Evolutionary conservation across 2,329 filamentous ascomycete genomes (phyloP), one percentile per base, ranked within the genome.

Genomic region (Dothideomycetidae sp.): DNA sequence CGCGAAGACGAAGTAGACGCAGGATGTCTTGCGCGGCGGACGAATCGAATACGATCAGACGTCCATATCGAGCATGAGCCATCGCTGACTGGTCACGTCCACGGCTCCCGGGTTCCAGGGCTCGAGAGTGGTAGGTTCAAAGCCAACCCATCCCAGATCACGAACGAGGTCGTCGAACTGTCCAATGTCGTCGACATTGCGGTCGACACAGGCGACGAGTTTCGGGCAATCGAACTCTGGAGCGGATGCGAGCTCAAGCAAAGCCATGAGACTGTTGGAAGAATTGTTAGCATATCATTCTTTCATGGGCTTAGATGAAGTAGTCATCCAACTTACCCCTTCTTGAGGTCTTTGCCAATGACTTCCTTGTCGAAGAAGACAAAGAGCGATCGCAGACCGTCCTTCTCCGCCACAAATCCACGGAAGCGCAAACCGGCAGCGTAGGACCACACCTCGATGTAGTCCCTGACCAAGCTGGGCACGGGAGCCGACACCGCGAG

Each of bases 111-210:
- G 55, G 28, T 67, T 66, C 78, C 84, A 93, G 48, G 74, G 71
- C 48, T 85, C 78, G 30, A 94, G 67, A 15, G 81, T 88, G 34
- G 75, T 76, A 47, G 88, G 70, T 53, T 82, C 81, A 54, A 93
- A 93, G 39, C 86, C 86, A 46, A 92, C 86, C 86, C 86, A 94
- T 56, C 85, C 81, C 36, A 94, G 71, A 51, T 84, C 86, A 57
- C 80, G 83, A 52, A 80, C 74, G 48, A 88, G 66, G 41, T 75
- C 67, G 48, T 78, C 73, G 41, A 71, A 65, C 44, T 81, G 74
- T 42, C 70, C 62, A 16, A 68, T 60, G 28, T 73, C 68, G 31
- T 31, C 32, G 44, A 78, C 73, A 31, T 66, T 65, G 45, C 84
- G 80, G 56, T 88, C 83, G 44, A 93, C 69, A 59, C 82, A 86